Base-by-base conservation (phyloP, 768 basidiomycete species). In the Grammothele lineata region DNA sequence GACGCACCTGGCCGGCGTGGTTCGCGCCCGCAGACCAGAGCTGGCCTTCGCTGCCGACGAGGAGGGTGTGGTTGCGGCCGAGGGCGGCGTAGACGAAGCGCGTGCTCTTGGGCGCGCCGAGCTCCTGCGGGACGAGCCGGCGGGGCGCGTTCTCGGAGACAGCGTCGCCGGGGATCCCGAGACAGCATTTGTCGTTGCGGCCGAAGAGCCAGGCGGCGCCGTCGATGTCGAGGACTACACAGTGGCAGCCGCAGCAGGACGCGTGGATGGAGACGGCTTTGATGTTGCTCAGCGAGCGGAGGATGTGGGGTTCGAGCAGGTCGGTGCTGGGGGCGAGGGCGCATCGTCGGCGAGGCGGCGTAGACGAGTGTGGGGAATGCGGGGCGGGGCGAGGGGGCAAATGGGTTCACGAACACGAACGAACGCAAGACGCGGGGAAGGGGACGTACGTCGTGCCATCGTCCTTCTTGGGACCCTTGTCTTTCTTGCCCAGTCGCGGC, bases 191-290 rank as follows among this genome's bases (percentile, higher is more conserved):
- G 33, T 79, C 80, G 65, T 91, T 92, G 43, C 92, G 81, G 6
- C 95, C 95, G 61, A 94, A 90, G 57, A 97, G 66, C 84, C 91
- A 93, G 8, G 92, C 95, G 32, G 78, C 74, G 6, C 92, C 92
- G 43, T 83, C 76, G 19, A 75, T 56, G 68, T 89, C 87, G 52
- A 93, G 63, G 12, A 73, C 81, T 34, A 92, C 79, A 56, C 78
- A 83, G 61, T 92, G 88, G 60, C 87, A 91, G 6, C 80, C 80
- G 9, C 70, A 76, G 56, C 87, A 88, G 2, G 87, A 85, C 9
- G 87, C 76, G 63, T 93, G 83, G 42, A 93, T 66, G 7, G 85
- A 87, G 18, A 71, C 66, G 9, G 76, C 73, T 61, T 83, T 80
- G 67, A 94, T 74, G 63, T 94, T 93, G 62, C 80, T 75, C 25